Conservation (phyloP, 2,329 filamentous ascomycete genomes). For the Dactylonectria estremocensis region DNA sequence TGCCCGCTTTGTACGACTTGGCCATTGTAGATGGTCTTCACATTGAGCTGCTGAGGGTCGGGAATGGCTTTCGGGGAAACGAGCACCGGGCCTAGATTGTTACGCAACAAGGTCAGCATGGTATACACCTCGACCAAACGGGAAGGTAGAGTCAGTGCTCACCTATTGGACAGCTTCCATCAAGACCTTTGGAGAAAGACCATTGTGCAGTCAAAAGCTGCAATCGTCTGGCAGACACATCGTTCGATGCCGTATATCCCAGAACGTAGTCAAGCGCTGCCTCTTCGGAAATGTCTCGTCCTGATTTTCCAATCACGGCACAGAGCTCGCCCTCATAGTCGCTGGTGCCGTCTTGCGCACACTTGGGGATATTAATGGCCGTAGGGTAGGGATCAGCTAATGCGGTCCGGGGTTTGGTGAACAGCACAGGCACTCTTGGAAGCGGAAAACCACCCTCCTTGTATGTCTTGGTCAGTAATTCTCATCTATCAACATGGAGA, state of each 20-base stretch:
- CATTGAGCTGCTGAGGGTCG: conserved; percentile 7
- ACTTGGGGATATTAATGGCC: conserved; percentile 8
- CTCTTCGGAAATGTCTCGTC: conserved; percentile 20
- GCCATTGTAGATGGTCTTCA: conserved; percentile 21
- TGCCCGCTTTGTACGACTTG: conserved; percentile 7
- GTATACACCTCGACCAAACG: no score
- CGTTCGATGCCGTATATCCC: conserved; percentile 22
- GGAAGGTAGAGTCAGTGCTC: not conserved
- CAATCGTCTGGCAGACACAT: conserved; percentile 18
- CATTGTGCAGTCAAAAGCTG: conserved; percentile 19
- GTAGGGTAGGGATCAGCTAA: conserved; percentile 12
- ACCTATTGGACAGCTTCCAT: conserved; percentile 23
- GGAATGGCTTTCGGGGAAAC: conserved; percentile 9
- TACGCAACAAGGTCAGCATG: not conserved
- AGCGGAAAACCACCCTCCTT: conserved; percentile 17
- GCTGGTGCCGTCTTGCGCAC: conserved; percentile 22
- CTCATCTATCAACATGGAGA: not conserved
- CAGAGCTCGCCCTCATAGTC: conserved; percentile 23
- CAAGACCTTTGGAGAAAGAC: conserved; percentile 22
- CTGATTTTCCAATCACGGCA: conserved; percentile 14
- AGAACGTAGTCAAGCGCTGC: conserved; percentile 17
- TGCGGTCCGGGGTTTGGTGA: conserved; percentile 21
- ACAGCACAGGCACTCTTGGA: conserved; percentile 9
- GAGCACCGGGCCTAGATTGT: conserved; percentile 11
- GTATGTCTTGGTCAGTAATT: not conserved